phyloP scores from a whole-genome alignment of 768 basidiomycete species.

The Gloeopeniophorella convolvens region DNA sequence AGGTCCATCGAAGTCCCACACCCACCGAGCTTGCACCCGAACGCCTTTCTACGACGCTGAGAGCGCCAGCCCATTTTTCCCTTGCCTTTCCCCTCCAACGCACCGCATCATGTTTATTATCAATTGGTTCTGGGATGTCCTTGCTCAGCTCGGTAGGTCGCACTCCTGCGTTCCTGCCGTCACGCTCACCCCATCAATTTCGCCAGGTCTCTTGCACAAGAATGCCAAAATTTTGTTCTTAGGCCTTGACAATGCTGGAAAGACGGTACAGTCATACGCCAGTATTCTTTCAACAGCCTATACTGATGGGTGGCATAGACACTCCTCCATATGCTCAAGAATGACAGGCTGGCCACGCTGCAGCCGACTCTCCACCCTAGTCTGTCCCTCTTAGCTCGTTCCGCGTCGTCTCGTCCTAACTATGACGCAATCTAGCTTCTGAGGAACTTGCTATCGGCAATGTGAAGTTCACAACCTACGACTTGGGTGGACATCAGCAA shows the following conservation, averaged over 20 bases:
- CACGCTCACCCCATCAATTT: neutral
- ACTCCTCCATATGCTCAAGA: constrained; percentile 98
- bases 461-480: constrained; percentile 98
- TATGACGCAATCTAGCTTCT: constrained; percentile 54
- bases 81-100: constrained; percentile 30
- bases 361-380: constrained; percentile 99
- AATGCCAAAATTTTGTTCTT: constrained; percentile 99
- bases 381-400: constrained; percentile 34
- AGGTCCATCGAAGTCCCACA: too few species aligned
- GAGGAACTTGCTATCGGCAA: constrained; percentile 99
- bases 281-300: neutral
- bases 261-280: constrained; percentile 61
- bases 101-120: constrained; percentile 63
- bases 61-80: constrained; percentile 10
- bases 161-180: neutral
- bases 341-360: constrained; percentile 92
- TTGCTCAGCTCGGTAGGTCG: constrained; percentile 79
- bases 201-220: constrained; percentile 83
- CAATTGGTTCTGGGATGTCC: constrained; percentile 97
- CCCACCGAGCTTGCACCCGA: constrained; percentile 3
- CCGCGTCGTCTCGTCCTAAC: constrained; percentile 8
- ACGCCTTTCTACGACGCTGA: constrained; percentile 4
- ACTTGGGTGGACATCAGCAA: constrained; percentile 96
- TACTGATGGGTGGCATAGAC: constrained; percentile 45
- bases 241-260: constrained; percentile 97